Evolutionary conservation across 768 basidiomycete genomes (phyloP).

Genomic region (Xerocomellus chrysenteron): DNA sequence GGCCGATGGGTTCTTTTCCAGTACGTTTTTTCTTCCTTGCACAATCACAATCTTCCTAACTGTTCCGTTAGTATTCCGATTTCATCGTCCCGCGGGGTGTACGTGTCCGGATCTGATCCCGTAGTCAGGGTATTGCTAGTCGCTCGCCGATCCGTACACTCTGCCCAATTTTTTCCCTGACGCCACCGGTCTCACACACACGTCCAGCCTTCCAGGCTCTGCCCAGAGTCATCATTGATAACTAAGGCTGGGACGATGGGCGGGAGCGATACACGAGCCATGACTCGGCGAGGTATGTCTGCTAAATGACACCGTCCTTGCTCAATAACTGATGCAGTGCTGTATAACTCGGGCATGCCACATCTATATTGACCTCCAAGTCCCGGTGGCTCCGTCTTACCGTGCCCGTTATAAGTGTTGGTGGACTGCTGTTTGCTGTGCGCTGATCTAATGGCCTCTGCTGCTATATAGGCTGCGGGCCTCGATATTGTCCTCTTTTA

Average conservation of each 20-base stretch:
- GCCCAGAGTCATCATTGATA: neutral
- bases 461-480: slow-evolving; percentile 21
- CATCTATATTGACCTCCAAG: neutral
- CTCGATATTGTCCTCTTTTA: neutral
- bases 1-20: neutral
- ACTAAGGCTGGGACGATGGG: neutral
- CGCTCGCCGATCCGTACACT: neutral
- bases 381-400: neutral
- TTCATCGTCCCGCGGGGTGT: neutral
- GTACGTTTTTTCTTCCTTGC: neutral
- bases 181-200: slow-evolving; percentile 15
- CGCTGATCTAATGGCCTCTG: slow-evolving; percentile 8
- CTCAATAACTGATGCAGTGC: neutral
- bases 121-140: slow-evolving; percentile 20
- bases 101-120: slow-evolving; percentile 8
- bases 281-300: neutral
- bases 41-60: neutral
- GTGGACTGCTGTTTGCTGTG: slow-evolving; percentile 14
- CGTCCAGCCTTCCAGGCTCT: slow-evolving; percentile 5
- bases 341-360: neutral
- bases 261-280: neutral
- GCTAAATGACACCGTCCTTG: neutral
- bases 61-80: neutral
- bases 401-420: slow-evolving; percentile 1
- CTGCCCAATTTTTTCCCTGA: slow-evolving; percentile 1